Conservation (phyloP, 257 asterid species). For the Euphrasia confusa region DNA sequence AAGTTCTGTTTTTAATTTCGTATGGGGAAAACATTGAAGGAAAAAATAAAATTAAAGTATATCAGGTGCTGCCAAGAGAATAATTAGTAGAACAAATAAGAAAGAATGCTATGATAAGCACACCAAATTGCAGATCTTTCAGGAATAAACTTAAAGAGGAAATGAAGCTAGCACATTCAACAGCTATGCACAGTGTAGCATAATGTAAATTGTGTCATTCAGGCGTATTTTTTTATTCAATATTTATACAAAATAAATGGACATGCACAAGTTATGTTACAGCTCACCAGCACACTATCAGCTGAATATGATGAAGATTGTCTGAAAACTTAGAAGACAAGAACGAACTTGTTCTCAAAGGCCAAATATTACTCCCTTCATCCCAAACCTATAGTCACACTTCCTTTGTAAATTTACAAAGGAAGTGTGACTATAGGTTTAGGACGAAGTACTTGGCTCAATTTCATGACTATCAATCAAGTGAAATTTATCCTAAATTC, state of each 20-base stretch:
- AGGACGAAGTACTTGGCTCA: not conserved
- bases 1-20: constrained; percentile 62
- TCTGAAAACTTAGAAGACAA: not conserved
- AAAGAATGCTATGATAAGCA: constrained; percentile 6
- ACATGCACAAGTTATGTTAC: not conserved
- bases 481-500: not conserved
- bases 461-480: constrained; percentile 4
- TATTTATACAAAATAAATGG: not conserved
- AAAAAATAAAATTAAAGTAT: constrained; percentile 5
- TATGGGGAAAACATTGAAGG: constrained; percentile 10
- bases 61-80: constrained; percentile 25
- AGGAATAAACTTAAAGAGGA: not conserved
- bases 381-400: too few species aligned
- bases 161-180: not conserved
- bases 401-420: too few species aligned
- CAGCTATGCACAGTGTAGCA: constrained; percentile 3
- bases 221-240: not conserved
- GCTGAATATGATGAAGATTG: constrained; percentile 2
- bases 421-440: too few species aligned
- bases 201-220: not conserved
- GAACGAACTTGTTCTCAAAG: constrained; percentile 3
- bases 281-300: constrained; percentile 17
- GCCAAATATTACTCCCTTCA: not conserved
- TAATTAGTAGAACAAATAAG: constrained; percentile 9
- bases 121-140: constrained; percentile 11